These are phyloP conservation scores for Cephalotrichum gorgonifer DNA, from an alignment of 2,329 filamentous ascomycete species.

Conservation along the genomic window DNA sequence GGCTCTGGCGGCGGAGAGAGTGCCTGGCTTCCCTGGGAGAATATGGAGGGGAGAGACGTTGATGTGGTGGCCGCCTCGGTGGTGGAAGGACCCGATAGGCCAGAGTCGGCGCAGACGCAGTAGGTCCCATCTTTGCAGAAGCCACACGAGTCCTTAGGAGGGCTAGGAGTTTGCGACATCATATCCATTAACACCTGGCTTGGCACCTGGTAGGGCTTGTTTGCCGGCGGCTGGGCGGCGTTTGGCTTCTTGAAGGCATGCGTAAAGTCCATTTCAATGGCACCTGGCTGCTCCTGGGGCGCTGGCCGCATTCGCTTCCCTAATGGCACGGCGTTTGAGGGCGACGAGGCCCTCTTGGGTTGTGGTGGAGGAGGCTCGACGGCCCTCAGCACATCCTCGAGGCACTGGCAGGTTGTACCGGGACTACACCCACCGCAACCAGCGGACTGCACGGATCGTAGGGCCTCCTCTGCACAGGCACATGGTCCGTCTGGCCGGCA, in stretches of 20 bases:
- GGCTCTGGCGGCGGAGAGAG: constrained; percentile 15
- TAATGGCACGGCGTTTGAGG: constrained; percentile 25
- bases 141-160: constrained; percentile 60
- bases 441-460: constrained; percentile 32
- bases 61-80: constrained; percentile 5
- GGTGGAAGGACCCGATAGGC: constrained; percentile 14
- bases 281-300: not conserved
- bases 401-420: constrained; percentile 53
- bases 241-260: constrained; percentile 1
- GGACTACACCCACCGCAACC: constrained; percentile 59
- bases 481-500: constrained; percentile 44
- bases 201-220: not conserved
- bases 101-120: constrained; percentile 66
- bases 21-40: constrained; percentile 8
- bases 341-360: constrained; percentile 41
- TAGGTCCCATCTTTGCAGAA: constrained; percentile 77
- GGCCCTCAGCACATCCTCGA: constrained; percentile 37
- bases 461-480: constrained; percentile 48
- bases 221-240: not conserved
- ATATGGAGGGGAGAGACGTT: constrained; percentile 14
- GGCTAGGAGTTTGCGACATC: constrained; percentile 17
- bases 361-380: constrained; percentile 27
- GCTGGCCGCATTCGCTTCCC: constrained; percentile 47
- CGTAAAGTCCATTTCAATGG: constrained; percentile 5
- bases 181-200: constrained; percentile 9